Evolutionary conservation across 768 basidiomycete genomes (phyloP), one percentile per base, ranked within the genome.

Genomic region (Lentinula edodes): DNA sequence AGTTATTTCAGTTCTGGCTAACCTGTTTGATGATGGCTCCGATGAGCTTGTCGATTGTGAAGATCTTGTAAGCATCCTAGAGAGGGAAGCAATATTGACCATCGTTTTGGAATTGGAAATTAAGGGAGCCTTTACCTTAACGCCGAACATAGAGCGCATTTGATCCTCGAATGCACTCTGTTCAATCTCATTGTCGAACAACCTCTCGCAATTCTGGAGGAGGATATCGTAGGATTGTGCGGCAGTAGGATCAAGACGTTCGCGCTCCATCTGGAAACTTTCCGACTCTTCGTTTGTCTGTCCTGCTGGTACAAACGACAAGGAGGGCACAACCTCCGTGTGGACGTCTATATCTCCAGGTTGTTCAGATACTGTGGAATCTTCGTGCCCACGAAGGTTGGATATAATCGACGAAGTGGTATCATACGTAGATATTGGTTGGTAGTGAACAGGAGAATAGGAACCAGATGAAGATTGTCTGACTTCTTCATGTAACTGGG

Each of bases 161-260:
- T 90, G 90, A 66, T 99, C 97, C 73, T 98, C 96, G 70, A 95
- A 98, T 4, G 79, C 82, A 46, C 79, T 76, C 65, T 89, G 89
- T 67, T 99, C 97, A 23, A 98, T 79, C 70, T 97, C 93, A 65
- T 90, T 91, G 69, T 95, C 95, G 65, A 98, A 97, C 50, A 98
- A 72, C 62, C 87, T 83, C 71, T 99, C 97, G 70, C 91, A 93
- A 3, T 90, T 86, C 62, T 89, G 90, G 15, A 99, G 80, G 67
- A 95, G 76, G 60, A 94, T 79, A 52, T 88, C 87, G 66, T 98
- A 98, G 66, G 85, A 91, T 65, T 90, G 85, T 34, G 81, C 81
- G 5, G 85, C 80, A 10, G 83, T 78, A 18, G 81, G 28, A 28
- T 28, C 73, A 23, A 70, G 62, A 20, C 72, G 71, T 43, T 78